Base-by-base conservation (phyloP, 2,329 filamentous ascomycete species). In the Arthrobotrys sphaeroides region DNA sequence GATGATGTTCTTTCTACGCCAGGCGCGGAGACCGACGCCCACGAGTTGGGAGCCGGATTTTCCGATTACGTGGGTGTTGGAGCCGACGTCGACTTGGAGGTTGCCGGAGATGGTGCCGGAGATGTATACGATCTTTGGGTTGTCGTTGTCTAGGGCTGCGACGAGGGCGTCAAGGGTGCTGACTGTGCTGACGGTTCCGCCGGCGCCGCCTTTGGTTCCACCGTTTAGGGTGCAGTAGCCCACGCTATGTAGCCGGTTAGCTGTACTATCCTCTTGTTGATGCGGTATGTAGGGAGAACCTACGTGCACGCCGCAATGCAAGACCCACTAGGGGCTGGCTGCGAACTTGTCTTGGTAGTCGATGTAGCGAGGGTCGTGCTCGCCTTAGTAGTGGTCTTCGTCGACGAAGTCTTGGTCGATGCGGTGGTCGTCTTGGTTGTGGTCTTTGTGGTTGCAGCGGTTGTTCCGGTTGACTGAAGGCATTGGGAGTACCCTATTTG, bases 1-100 rank as follows among this genome's bases (percentile, higher is more conserved):
- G 77, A 90, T 89, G 72, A 90, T 87, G 80, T 90, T 90, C 68
- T 81, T 83, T 38, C 83, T 82, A 43, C 83, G 82, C 78, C 85
- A 85, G 81, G 90, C 83, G 77, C 85, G 84, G 62, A 89, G 81
- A 24, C 87, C 87, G 57, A 86, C 79, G 31, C 85, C 85, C 31
- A 80, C 83, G 77, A 85, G 80, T 16, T 68, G 61, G 13, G 70
- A 74, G 5, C 70, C 70, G 38, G 70, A 28, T 20, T 81, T 80
- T 12, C 86, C 86, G 38, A 86, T 82, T 77, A 87, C 85, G 59
- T 83, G 84, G 80, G 85, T 87, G 82, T 87, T 84, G 70, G 84
- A 84, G 12, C 83, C 83, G 20, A 87, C 81, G 24, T 82, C 80
- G 49, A 86, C 83, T 43, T 82, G 80, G 13, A 82, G 81, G 2